Conservation (phyloP, 148 eudicot species). For the Amaranthus palmeri region DNA sequence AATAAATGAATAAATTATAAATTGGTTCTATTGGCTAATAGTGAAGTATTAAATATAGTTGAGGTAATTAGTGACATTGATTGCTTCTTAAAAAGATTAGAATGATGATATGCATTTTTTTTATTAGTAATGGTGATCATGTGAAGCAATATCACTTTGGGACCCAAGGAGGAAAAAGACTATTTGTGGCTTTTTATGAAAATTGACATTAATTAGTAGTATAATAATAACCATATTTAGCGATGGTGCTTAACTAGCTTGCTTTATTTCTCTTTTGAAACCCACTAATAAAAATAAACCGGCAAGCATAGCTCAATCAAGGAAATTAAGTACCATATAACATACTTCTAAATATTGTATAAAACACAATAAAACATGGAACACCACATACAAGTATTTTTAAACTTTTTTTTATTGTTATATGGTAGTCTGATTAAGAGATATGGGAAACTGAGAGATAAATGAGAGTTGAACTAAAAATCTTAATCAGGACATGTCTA, state of each 20-base stretch:
- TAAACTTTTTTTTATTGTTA: no score
- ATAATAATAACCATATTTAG: not conserved
- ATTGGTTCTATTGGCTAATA: not conserved
- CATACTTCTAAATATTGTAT: not conserved
- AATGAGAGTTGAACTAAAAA: no score
- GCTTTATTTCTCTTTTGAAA: not conserved
- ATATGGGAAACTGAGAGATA: no score
- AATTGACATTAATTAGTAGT: constrained; percentile 9
- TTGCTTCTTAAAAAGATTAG: constrained; percentile 9
- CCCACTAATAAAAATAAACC: not conserved
- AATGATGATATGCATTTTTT: not conserved
- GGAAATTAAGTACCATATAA: constrained; percentile 12
- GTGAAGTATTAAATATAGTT: not conserved
- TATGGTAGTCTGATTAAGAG: no score
- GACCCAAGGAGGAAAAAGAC: constrained; percentile 19
- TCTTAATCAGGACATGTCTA: no score
- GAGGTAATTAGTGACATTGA: constrained; percentile 8
- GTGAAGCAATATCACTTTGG: constrained; percentile 26
- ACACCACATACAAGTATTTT: not conserved
- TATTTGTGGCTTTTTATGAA: constrained; percentile 18
- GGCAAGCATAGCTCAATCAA: constrained; percentile 4
- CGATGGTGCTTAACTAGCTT: constrained; percentile 2
- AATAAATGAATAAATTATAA: no score
- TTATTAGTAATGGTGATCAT: constrained; percentile 21
- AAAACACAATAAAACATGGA: constrained; percentile 20